phyloP scores from a whole-genome alignment of 169 alveolate species.

The Babesia sp. region DNA sequence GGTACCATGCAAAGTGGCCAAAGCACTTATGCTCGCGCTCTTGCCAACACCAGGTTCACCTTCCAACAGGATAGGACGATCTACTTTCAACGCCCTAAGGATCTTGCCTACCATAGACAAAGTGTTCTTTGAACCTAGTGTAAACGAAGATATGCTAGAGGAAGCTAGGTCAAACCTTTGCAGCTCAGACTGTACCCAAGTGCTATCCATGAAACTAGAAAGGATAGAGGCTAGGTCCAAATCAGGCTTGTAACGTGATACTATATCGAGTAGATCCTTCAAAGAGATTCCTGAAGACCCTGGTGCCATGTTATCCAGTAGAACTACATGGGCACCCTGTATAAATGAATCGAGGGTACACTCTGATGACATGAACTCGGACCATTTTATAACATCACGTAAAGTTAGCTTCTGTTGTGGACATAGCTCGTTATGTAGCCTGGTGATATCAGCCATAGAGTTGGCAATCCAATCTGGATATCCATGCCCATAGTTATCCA shows the following conservation, averaged over 20 bases:
- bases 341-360: constrained; percentile 19
- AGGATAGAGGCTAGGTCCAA: neutral
- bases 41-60: constrained; percentile 99
- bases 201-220: neutral
- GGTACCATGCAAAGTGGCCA: constrained; percentile 86
- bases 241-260: neutral
- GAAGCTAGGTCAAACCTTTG: neutral
- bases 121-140: constrained; percentile 14
- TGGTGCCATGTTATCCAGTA: constrained; percentile 34
- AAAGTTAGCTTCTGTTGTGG: constrained; percentile 33
- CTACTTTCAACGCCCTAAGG: constrained; percentile 87
- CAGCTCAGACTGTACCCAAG: constrained; percentile 9
- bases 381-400: constrained; percentile 44
- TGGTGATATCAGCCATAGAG: constrained; percentile 33
- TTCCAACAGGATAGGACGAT: constrained; percentile 92
- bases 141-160: constrained; percentile 2
- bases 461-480: constrained; percentile 41
- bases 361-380: constrained; percentile 11
- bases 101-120: constrained; percentile 59
- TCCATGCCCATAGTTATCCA: constrained; percentile 34
- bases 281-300: neutral
- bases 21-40: constrained; percentile 90
- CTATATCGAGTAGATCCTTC: constrained; percentile 8
- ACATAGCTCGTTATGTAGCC: constrained; percentile 10
- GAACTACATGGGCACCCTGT: constrained; percentile 33